Percentiles rank a stretch among this genome's conserved stretches.
Conservation (phyloP, 1,139 yeast genomes). For the Trichomonascaceae sp. region DNA sequence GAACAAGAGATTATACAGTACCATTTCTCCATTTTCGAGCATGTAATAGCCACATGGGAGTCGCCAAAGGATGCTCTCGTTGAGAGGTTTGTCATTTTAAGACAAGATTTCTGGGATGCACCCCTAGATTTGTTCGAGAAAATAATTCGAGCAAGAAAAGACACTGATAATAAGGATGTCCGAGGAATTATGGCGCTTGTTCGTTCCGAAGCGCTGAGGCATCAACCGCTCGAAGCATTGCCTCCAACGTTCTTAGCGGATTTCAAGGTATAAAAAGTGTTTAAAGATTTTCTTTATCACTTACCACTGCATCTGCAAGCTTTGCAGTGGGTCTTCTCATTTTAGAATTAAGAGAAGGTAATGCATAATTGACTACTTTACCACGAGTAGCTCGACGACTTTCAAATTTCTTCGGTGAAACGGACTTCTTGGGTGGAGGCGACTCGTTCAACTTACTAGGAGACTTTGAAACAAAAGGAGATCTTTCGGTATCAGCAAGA, state of each 20-base stretch:
- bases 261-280: not conserved
- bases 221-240: constrained; percentile 6
- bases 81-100: constrained; percentile 58
- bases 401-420: not conserved
- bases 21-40: constrained; percentile 63
- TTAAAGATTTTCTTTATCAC: constrained; percentile 9
- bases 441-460: constrained; percentile 5
- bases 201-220: constrained; percentile 25
- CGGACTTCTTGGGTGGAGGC: not conserved
- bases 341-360: constrained; percentile 62
- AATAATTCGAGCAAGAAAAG: constrained; percentile 34
- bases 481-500: not conserved
- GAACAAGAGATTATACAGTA: constrained; percentile 37
- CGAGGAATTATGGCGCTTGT: constrained; percentile 31
- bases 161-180: constrained; percentile 31
- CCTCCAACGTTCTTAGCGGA: constrained; percentile 9
- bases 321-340: constrained; percentile 63
- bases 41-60: constrained; percentile 61
- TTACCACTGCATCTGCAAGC: constrained; percentile 49
- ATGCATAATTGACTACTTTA: constrained; percentile 50
- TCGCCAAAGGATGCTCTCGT: constrained; percentile 45
- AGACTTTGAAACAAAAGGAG: not conserved
- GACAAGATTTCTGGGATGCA: constrained; percentile 58
- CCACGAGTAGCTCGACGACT: constrained; percentile 20
- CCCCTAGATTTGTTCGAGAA: constrained; percentile 37